Conservation (phyloP, 768 basidiomycete species). For the Neoboletus subvelutipes region DNA sequence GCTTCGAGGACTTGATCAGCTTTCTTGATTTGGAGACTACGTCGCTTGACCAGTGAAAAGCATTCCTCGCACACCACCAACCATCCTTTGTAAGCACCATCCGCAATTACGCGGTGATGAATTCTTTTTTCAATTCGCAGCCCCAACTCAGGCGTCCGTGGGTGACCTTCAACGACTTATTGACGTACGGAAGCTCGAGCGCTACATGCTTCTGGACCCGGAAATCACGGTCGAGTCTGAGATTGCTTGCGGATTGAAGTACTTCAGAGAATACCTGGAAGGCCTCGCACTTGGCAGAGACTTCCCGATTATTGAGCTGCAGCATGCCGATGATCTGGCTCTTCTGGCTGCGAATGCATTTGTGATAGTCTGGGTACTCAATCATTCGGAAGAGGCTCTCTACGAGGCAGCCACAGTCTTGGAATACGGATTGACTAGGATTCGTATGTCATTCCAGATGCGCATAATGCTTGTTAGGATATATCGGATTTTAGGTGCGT, state of each 20-base stretch:
- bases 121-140: conserved; percentile 18
- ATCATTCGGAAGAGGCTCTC: conserved; percentile 56
- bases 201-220: conserved; percentile 50
- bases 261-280: conserved; percentile 60
- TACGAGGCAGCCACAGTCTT: conserved; percentile 63
- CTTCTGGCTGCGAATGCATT: conserved; percentile 70
- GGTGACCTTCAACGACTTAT: conserved; percentile 64
- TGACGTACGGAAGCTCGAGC: conserved; percentile 73
- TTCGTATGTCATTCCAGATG: conserved; percentile 78
- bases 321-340: conserved; percentile 83
- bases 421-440: conserved; percentile 69
- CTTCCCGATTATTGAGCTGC: conserved; percentile 74
- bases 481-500: conserved; percentile 76
- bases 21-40: conserved; percentile 55
- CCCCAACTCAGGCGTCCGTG: conserved; percentile 42
- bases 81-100: conserved; percentile 46
- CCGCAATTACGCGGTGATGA: conserved; percentile 7
- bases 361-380: conserved; percentile 61
- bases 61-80: conserved; percentile 50
- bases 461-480: conserved; percentile 76
- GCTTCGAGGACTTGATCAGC: conserved; percentile 80
- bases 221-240: conserved; percentile 62
- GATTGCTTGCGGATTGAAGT: conserved; percentile 47
- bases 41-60: conserved; percentile 49
- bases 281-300: conserved; percentile 64